Evolutionary conservation across 2,329 filamentous ascomycete species (phyloP), one percentile per base, ranked within the genome.

Genomic region (Escovopsis sp.): DNA sequence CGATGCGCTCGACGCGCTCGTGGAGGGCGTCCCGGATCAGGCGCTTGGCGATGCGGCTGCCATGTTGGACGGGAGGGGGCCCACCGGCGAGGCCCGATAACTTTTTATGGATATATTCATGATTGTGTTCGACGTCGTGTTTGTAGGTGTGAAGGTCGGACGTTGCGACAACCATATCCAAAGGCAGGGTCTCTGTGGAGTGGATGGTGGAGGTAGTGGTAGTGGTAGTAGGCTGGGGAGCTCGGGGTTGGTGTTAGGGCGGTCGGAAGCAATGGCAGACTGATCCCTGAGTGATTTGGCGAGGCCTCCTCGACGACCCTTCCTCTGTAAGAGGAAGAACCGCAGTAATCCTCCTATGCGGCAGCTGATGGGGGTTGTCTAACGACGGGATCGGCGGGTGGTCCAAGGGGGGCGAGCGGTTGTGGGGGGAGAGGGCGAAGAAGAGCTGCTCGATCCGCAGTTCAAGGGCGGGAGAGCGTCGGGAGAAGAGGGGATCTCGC

Each of bases 261-360:
- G 90, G 90, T 75, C 84, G 83, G 71, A 90, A 94, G 65, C 78
- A 80, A 68, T 87, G 93, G 66, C 79, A 81, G 70, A 84, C 82
- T 72, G 84, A 80, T 78, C 79, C 84, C 72, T 82, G 72, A 71
- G 70, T 79, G 72, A 79, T 77, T 76, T 82, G 83, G 79, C 85
- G 81, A 85, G 83, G 84, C 80, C 85, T 88, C 80, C 81, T 85
- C 82, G 86, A 94, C 82, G 86, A 94, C 85, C 90, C 90, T 92
- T 88, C 90, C 90, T 87, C 88, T 63, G 68, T 69, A 68, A 90
- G 88, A 94, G 87, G 88, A 96, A 96, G 88, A 93, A 87, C 81
- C 82, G 78, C 73, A 75, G 76, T 79, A 79, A 75, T 75, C 78
- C 81, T 92, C 83, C 85, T 96, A 98, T 98, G 88, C 90, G 90